Percentiles rank a stretch among this genome's conserved stretches.
Conservation (phyloP, 2,329 filamentous ascomycete genomes). For the Alternaria gansuensis region DNA sequence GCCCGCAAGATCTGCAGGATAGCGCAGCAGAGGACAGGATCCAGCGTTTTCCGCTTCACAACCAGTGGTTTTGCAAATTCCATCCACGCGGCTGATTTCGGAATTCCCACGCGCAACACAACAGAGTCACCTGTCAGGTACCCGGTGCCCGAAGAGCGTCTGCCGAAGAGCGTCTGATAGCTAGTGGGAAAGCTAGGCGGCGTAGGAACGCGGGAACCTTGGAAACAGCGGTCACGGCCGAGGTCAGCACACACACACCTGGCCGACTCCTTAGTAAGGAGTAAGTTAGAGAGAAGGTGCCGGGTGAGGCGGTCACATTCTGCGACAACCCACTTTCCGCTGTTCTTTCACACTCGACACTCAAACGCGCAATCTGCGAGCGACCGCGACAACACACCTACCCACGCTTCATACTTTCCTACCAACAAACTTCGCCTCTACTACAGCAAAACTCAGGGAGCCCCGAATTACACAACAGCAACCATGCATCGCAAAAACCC, state of each 20-base stretch:
- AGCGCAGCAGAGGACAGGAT: constrained; percentile 6
- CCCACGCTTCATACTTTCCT: constrained; percentile 5
- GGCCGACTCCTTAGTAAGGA: constrained; percentile 10
- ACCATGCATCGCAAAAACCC: constrained; percentile 75
- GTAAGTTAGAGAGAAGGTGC: constrained; percentile 22
- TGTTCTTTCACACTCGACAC: constrained; percentile 2
- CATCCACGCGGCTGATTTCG: constrained; percentile 8
- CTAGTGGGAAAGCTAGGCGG: constrained; percentile 23
- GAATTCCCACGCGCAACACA: constrained; percentile 8
- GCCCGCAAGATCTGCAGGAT: constrained; percentile 27
- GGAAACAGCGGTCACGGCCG: constrained; percentile 35
- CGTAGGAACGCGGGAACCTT: constrained; percentile 27
- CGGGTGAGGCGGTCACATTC: constrained; percentile 25
- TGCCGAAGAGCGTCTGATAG: constrained; percentile 27
- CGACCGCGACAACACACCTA: constrained; percentile 10
- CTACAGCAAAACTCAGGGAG: background rate
- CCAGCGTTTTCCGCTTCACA: constrained; percentile 9
- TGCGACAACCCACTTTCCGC: constrained; percentile 16
- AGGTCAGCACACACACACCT: constrained; percentile 27
- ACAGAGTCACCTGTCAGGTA: constrained; percentile 27
- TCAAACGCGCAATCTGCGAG: constrained; percentile 14
- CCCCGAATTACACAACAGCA: constrained; percentile 21
- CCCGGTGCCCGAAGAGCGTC: constrained; percentile 24
- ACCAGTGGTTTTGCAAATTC: constrained; percentile 9
- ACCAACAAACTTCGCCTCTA: constrained; percentile 9